Evolutionary conservation across 805 yeast genomes (phyloP), one percentile per base, ranked within the genome.

Genomic region (Pichia cabralensis): DNA sequence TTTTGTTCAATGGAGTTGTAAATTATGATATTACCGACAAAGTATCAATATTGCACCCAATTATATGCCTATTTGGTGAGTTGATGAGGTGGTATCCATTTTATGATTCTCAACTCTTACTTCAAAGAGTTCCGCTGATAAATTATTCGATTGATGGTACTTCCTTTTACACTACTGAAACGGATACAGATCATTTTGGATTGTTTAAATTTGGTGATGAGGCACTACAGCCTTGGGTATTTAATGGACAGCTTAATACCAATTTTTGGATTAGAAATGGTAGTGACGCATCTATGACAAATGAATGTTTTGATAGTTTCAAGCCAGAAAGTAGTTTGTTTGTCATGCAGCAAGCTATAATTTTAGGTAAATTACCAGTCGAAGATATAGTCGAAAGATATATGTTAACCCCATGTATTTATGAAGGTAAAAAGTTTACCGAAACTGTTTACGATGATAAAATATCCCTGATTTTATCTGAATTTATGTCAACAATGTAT

Each of bases 201-300:
- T 17, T 31, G 16, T 39, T 39, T 39, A 44, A 69, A 34, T 52
- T 52, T 13, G 63, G 80, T 0, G 85, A 78, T 50, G 61, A 67
- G 33, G 65, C 80, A 0, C 51, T 80, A 31, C 65, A 80, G 50
- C 67, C 78, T 12, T 58, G 76, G 22, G 85, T 77, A 1, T 57
- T 79, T 21, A 65, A 71, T 14, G 57, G 76, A 4, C 89, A 80
- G 47, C 70, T 78, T 3, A 67, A 67, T 22, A 58, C 70, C 2
- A 81, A 81, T 1, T 73, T 71, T 41, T 80, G 92, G 92, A 69
- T 80, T 3, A 67, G 89, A 56, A 80, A 80, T 47, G 92, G 92
- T 15, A 48, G 61, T 34, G 63, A 43, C 13, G 53, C 49, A 2
- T n/a, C 36, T 9, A 33, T 45, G 22, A 56, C 56, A 28, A 47